Percentiles rank a stretch among this genome's conserved stretches.
These are phyloP conservation scores for Kluyveromyces lactis DNA, from an alignment of 805 yeast genomes.

Conservation along the genomic window DNA sequence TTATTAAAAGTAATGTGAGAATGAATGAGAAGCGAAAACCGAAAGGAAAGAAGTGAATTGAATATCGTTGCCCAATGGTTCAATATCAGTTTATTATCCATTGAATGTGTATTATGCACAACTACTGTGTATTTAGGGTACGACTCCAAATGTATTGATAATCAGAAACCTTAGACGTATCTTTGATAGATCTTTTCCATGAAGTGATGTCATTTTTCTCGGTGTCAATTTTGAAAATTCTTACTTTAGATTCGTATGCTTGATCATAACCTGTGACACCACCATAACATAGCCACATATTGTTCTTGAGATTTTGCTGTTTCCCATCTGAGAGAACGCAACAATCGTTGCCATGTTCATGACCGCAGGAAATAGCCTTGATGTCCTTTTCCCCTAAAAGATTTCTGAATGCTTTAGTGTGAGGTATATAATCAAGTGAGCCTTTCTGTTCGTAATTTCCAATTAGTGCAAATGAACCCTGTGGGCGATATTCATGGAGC, in stretches of 20 bases:
- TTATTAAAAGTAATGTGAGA: too few relatives aligned
- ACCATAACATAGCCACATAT: constrained; percentile 57
- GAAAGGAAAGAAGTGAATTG: too few relatives aligned
- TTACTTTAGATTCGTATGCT: constrained; percentile 36
- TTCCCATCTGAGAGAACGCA: constrained; percentile 35
- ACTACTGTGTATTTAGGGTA: too few relatives aligned
- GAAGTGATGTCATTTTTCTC: constrained; percentile 36
- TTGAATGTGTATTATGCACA: too few relatives aligned
- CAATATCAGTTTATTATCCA: too few relatives aligned
- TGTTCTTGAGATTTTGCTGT: constrained; percentile 12
- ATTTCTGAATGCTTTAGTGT: constrained; percentile 26
- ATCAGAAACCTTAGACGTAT: constrained; percentile 38
- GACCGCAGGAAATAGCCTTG: constrained; percentile 53
- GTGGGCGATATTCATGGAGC: constrained; percentile 46
- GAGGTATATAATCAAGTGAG: constrained; percentile 26
- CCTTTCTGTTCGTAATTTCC: constrained; percentile 30
- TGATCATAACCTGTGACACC: constrained; percentile 57
- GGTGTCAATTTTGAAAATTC: constrained; percentile 45
- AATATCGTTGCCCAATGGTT: too few relatives aligned
- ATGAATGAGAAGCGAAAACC: too few relatives aligned
- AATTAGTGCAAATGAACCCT: constrained; percentile 30
- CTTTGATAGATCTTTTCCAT: constrained; percentile 49
- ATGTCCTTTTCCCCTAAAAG: constrained; percentile 39
- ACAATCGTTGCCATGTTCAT: constrained; percentile 63
- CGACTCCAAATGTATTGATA: constrained; percentile 30